These are phyloP conservation scores for Aspergillus hancockii DNA, from an alignment of 495 filamentous ascomycete species.

Conservation along the genomic window DNA sequence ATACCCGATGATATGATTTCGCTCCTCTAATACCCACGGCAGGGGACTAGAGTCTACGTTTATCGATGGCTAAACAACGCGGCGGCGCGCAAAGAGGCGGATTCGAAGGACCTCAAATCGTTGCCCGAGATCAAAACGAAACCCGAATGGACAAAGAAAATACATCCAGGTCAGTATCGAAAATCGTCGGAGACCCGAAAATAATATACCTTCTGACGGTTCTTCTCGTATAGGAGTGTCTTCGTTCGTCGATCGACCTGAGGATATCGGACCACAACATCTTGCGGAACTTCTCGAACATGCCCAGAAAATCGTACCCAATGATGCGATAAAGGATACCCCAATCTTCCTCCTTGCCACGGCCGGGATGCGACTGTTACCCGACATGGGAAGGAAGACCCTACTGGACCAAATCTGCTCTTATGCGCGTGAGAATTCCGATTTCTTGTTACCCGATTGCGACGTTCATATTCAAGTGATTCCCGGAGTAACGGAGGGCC, in stretches of 20 bases:
- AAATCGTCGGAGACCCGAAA: background rate
- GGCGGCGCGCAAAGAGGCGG: constrained; percentile 62
- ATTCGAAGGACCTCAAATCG: constrained; percentile 59
- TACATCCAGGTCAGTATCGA: constrained; percentile 66
- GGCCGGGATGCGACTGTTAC: constrained; percentile 93
- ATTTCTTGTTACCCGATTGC: constrained; percentile 89
- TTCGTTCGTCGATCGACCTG: constrained; percentile 77
- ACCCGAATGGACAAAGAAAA: constrained; percentile 90
- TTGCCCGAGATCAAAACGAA: constrained; percentile 81
- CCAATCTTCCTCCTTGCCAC: constrained; percentile 95
- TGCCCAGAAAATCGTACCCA: constrained; percentile 79
- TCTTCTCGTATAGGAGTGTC: constrained; percentile 65
- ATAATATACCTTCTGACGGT: background rate
- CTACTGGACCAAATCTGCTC: constrained; percentile 79
- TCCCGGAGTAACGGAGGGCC: constrained; percentile 91
- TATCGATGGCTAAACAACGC: constrained; percentile 86
- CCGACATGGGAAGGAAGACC: constrained; percentile 64
- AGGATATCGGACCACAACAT: constrained; percentile 78
- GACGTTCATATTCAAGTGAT: constrained; percentile 91
- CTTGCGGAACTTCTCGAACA: constrained; percentile 77
- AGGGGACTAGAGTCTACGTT: constrained; percentile 89
- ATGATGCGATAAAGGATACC: constrained; percentile 74
- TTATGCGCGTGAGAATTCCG: constrained; percentile 75
- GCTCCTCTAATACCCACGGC: constrained; percentile 8
- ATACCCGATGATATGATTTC: background rate